Conservation (phyloP, 176 grass and related monocot genomes). For the Carex kokanica region DNA sequence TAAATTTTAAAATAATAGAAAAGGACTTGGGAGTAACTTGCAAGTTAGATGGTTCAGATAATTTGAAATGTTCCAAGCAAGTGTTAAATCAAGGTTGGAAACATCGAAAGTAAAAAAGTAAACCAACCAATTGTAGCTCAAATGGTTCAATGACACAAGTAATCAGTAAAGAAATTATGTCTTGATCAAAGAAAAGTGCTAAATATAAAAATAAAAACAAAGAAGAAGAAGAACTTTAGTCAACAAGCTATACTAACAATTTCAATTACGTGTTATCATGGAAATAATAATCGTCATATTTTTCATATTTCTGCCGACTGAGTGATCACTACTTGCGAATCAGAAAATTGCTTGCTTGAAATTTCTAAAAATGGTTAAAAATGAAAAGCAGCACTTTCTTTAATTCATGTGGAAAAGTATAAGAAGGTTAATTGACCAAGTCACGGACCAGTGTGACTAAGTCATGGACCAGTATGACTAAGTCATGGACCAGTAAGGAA, state of each 20-base stretch:
- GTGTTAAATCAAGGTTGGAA: neutral
- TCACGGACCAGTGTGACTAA: neutral
- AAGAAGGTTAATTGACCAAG: neutral
- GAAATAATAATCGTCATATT: neutral
- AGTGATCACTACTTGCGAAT: neutral
- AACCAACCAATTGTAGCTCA: neutral
- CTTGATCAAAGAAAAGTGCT: neutral
- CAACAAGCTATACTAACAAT: neutral
- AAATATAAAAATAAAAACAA: neutral
- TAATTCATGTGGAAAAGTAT: neutral
- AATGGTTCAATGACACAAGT: neutral
- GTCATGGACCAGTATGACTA: neutral
- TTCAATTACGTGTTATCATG: neutral
- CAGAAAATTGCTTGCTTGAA: neutral
- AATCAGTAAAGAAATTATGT: neutral
- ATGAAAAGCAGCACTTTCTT: neutral
- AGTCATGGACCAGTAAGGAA: too few species aligned
- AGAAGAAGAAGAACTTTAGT: neutral
- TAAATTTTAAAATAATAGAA: neutral
- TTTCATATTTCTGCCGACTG: neutral
- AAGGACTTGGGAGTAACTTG: neutral
- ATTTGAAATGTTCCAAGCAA: neutral
- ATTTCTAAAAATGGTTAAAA: neutral
- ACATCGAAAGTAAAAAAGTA: neutral
- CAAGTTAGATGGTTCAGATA: neutral